These are phyloP conservation scores for Berberis vulgaris DNA, from an alignment of 164 flowering plant species.

Conservation along the genomic window DNA sequence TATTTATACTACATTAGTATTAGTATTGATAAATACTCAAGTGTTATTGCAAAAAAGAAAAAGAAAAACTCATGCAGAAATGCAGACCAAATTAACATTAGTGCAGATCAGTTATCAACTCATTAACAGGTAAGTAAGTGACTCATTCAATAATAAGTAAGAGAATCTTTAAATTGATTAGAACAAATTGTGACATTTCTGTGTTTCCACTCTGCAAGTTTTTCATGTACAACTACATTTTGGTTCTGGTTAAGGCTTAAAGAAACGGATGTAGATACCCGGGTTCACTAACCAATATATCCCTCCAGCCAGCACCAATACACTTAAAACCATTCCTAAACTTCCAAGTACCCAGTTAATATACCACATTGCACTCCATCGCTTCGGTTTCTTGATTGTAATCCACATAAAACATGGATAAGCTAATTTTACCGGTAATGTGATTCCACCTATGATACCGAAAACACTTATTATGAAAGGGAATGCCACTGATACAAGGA, in stretches of 20 bases:
- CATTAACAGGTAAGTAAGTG: too few relatives aligned
- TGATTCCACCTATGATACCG: conserved; percentile 53
- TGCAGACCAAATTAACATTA: too few relatives aligned
- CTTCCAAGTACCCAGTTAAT: conserved; percentile 50
- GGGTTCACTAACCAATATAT: conserved; percentile 36
- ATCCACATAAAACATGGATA: conserved; percentile 90
- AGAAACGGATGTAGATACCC: conserved; percentile 47
- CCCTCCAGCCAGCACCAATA: conserved; percentile 36
- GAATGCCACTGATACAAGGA: conserved; percentile 51
- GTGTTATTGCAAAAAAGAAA: too few relatives aligned
- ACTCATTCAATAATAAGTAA: too few relatives aligned
- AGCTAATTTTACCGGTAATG: conserved; percentile 63
- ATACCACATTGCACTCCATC: conserved; percentile 35
- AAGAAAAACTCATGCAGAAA: too few relatives aligned
- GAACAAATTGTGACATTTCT: too few relatives aligned
- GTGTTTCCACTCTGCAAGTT: too few relatives aligned
- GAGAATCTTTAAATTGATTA: too few relatives aligned
- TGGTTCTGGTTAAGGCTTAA: conserved; percentile 38
- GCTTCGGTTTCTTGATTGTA: conserved; percentile 50
- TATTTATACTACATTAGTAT: too few relatives aligned
- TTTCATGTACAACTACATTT: too few relatives aligned
- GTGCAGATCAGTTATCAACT: too few relatives aligned
- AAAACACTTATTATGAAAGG: conserved; percentile 53
- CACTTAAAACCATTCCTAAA: conserved; percentile 45
- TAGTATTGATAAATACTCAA: too few relatives aligned